Percentiles rank a stretch among this genome's conserved stretches.
Conservation (phyloP, 73 alveolate species). For the Tetrahymena malaccensis region DNA sequence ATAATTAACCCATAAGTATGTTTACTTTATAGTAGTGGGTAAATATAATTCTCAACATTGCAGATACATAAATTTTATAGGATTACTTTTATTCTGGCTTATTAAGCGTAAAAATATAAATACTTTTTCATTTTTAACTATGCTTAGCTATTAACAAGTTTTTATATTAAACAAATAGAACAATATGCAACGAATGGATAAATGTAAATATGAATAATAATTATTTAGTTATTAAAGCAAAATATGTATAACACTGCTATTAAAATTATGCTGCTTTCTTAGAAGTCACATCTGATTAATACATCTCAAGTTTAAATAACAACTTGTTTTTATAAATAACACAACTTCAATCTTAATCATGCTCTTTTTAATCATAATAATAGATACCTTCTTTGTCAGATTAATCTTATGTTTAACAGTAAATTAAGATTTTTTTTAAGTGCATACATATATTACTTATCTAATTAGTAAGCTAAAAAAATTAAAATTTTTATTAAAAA, state of each 20-base stretch:
- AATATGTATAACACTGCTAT: background rate
- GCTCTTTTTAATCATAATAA: background rate
- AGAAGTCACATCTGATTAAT: background rate
- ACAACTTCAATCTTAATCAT: background rate
- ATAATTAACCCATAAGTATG: background rate
- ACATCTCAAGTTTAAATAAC: background rate
- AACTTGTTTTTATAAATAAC: too few relatives aligned
- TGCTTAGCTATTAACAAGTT: too few relatives aligned
- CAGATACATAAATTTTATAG: background rate
- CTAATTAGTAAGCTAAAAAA: background rate
- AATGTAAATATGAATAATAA: background rate
- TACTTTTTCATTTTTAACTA: too few relatives aligned
- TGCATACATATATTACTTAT: too few relatives aligned
- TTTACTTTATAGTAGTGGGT: background rate
- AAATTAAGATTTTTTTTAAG: too few relatives aligned
- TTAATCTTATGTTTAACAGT: background rate
- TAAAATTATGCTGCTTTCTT: too few relatives aligned
- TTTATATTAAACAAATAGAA: background rate
- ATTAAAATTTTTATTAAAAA: too few relatives aligned
- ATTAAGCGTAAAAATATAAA: background rate
- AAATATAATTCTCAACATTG: background rate
- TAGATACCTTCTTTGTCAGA: background rate
- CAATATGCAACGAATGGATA: background rate
- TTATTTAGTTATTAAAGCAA: too few relatives aligned
- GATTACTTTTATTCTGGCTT: background rate